Evolutionary conservation across 1,284 basidiomycete genomes (phyloP).

Genomic region (Testicularia cyperi): DNA sequence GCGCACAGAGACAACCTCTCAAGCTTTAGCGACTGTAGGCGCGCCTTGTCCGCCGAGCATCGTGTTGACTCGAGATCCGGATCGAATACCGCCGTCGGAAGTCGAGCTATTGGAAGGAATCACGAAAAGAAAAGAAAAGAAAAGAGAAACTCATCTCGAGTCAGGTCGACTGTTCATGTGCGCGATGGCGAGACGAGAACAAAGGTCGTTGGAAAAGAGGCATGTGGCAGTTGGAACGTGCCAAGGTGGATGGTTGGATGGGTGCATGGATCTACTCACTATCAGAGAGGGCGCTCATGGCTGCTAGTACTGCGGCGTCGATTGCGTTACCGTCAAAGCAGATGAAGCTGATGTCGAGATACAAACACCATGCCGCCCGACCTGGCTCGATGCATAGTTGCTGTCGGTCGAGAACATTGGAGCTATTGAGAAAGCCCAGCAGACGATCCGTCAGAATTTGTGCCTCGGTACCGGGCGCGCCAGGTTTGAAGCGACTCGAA

Average conservation of each 20-base stretch:
- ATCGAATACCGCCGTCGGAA: conserved; percentile 75
- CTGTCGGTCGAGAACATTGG: conserved; percentile 65
- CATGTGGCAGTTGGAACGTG: no score
- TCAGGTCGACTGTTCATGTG: no score
- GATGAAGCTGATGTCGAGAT: conserved; percentile 89
- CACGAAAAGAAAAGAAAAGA: not conserved
- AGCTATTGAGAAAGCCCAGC: conserved; percentile 67
- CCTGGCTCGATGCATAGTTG: conserved; percentile 77
- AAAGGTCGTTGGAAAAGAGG: no score
- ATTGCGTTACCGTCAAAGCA: conserved; percentile 95
- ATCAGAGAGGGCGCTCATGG: conserved; percentile 80
- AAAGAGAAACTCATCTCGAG: no score
- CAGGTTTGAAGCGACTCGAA: conserved; percentile 88
- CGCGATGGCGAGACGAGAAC: no score
- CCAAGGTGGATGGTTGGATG: no score
- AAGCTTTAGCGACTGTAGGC: conserved; percentile 64
- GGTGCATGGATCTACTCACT: conserved; percentile 65
- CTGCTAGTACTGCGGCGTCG: conserved; percentile 83
- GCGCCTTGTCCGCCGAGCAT: conserved; percentile 67
- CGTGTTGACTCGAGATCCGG: conserved; percentile 69
- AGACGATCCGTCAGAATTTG: conserved; percentile 37
- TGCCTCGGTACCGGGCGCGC: conserved; percentile 69
- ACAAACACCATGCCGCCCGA: conserved; percentile 84
- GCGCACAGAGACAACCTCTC: conserved; percentile 67
- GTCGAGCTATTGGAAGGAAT: conserved; percentile 3